Conservation (phyloP, 352 stramenopile genomes). For the Phytophthora foliorum region DNA sequence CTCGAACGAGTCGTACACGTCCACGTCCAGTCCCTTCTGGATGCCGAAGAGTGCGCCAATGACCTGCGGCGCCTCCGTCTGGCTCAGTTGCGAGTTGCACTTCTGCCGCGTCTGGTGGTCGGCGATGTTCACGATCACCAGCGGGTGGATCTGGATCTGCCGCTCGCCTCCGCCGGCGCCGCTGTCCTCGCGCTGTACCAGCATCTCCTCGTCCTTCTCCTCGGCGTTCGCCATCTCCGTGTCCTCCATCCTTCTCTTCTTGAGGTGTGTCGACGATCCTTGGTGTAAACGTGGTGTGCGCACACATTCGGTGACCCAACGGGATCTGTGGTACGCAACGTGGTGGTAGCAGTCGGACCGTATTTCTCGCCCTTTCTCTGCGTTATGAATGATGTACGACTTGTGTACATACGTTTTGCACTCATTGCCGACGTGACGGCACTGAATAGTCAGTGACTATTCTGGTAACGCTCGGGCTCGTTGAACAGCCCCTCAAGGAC, state of each 20-base stretch:
- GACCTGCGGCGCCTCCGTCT: conserved; percentile 62
- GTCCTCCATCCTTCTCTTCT: conserved; percentile 50
- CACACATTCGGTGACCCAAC: not conserved
- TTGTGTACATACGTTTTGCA: not conserved
- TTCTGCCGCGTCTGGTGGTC: conserved; percentile 95
- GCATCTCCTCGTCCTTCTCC: conserved; percentile 53
- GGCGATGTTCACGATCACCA: conserved; percentile 95
- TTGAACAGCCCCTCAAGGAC: conserved; percentile 25
- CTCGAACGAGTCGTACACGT: conserved; percentile 92
- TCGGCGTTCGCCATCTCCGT: conserved; percentile 66
- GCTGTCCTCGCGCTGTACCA: conserved; percentile 57
- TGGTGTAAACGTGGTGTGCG: conserved; percentile 2
- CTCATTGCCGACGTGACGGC: conserved; percentile 30
- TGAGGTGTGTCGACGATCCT: conserved; percentile 27
- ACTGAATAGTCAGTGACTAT: conserved; percentile 41
- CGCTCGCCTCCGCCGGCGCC: conserved; percentile 63
- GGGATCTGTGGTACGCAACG: not conserved
- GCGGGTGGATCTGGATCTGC: conserved; percentile 82
- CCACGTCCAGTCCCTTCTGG: conserved; percentile 84
- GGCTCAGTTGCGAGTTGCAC: conserved; percentile 59
- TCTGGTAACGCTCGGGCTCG: conserved; percentile 37
- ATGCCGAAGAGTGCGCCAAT: conserved; percentile 95
- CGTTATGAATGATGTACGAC: not conserved
- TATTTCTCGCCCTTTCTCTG: not conserved
- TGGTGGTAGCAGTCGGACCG: not conserved